These are phyloP conservation scores for Annulohypoxylon bovei DNA, from an alignment of 495 filamentous ascomycete species.

Conservation along the genomic window DNA sequence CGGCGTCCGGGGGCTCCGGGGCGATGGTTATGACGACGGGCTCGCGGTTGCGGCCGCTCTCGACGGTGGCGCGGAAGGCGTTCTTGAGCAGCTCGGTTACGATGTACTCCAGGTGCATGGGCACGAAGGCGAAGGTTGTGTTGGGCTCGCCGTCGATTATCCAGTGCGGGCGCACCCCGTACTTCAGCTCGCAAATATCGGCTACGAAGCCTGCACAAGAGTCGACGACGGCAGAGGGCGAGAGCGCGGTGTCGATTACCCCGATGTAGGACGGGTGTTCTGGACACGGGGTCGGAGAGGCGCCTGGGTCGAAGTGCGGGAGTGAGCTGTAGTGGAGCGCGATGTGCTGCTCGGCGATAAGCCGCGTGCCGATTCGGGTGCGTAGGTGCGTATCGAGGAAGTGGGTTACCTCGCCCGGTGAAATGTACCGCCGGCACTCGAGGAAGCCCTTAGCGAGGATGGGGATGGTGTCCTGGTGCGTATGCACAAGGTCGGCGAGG, in stretches of 20 bases:
- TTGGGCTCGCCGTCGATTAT: conserved; percentile 83
- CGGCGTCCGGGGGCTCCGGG: conserved; percentile 70
- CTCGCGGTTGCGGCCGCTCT: conserved; percentile 77
- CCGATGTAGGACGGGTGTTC: conserved; percentile 81
- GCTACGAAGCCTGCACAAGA: conserved; percentile 88
- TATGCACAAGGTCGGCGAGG: conserved; percentile 91
- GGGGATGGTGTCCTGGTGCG: conserved; percentile 92
- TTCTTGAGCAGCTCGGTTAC: conserved; percentile 97
- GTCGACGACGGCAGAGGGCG: conserved; percentile 80
- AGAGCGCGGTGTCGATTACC: conserved; percentile 93
- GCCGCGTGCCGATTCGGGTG: conserved; percentile 89
- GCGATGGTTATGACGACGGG: conserved; percentile 93
- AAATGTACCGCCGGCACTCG: conserved; percentile 89
- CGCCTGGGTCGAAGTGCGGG: conserved; percentile 66
- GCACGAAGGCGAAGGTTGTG: conserved; percentile 87
- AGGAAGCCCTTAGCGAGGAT: conserved; percentile 91
- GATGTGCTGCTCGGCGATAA: conserved; percentile 97
- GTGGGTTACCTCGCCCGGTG: conserved; percentile 77
- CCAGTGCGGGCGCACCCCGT: conserved; percentile 85
- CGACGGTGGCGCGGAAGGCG: conserved; percentile 91
- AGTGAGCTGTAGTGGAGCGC: conserved; percentile 87
- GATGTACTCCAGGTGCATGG: conserved; percentile 96
- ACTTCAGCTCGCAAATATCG: conserved; percentile 96
- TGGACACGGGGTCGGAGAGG: conserved; percentile 56
- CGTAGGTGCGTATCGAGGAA: conserved; percentile 96